Conservation (phyloP, 2,329 filamentous ascomycete species). For the Calonectria henricotiae region DNA sequence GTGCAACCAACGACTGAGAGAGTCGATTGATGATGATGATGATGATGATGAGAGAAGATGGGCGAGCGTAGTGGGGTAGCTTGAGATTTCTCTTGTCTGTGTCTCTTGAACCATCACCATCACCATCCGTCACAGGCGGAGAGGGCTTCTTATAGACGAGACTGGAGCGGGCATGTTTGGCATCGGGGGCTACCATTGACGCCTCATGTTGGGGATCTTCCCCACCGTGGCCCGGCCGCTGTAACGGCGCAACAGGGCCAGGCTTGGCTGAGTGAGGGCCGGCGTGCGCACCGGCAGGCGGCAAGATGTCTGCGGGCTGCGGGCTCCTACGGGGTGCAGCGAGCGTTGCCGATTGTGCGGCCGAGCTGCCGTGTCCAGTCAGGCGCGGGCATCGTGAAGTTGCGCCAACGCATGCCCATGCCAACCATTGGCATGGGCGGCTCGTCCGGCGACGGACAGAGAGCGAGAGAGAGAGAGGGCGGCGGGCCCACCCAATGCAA, state of each 20-base stretch:
- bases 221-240: slow-evolving; percentile 20
- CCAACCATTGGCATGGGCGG: too few relatives aligned
- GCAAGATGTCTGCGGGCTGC: background rate
- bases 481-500: background rate
- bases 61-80: background rate
- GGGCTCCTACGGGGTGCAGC: background rate
- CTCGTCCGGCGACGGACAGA: too few relatives aligned
- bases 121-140: slow-evolving; percentile 29
- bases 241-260: slow-evolving; percentile 19
- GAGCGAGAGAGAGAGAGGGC: background rate
- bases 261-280: background rate
- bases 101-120: slow-evolving; percentile 6
- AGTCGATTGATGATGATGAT: slow-evolving; percentile 15
- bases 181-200: slow-evolving; percentile 41
- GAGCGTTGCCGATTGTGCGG: slow-evolving; percentile 22
- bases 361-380: slow-evolving; percentile 38
- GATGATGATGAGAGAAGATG: background rate
- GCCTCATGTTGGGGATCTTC: slow-evolving; percentile 14
- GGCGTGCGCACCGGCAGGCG: slow-evolving; percentile 11
- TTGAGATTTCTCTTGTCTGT: slow-evolving; percentile 16
- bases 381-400: slow-evolving; percentile 29
- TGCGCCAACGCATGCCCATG: slow-evolving; percentile 23
- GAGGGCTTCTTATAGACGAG: slow-evolving; percentile 50
- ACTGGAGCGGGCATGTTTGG: slow-evolving; percentile 3
- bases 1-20: slow-evolving; percentile 24